Evolutionary conservation across 2,329 filamentous ascomycete genomes (phyloP).

Genomic region (Fusarium euwallaceae): DNA sequence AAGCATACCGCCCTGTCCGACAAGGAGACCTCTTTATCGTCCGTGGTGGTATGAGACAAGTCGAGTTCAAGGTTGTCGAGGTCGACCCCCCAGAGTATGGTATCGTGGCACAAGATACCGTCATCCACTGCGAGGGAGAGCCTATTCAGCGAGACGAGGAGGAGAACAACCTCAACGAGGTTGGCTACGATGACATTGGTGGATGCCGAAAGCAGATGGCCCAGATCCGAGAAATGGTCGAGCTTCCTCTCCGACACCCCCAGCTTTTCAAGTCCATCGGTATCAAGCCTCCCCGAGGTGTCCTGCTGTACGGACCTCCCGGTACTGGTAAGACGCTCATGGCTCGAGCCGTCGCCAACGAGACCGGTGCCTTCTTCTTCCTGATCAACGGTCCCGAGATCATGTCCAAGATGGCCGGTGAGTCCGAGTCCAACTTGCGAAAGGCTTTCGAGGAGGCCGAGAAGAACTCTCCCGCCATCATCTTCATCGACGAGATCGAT

Average conservation of each 20-base stretch:
- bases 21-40: slow-evolving; percentile 99
- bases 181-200: slow-evolving; percentile 99
- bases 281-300: slow-evolving; percentile 99
- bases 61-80: slow-evolving; percentile 99
- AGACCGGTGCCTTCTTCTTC: slow-evolving; percentile 99
- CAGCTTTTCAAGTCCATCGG: slow-evolving; percentile 99
- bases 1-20: slow-evolving; percentile 96
- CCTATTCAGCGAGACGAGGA: slow-evolving; percentile 96
- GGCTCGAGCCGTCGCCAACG: slow-evolving; percentile 98
- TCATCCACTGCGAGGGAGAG: slow-evolving; percentile 97
- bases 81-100: slow-evolving; percentile 98
- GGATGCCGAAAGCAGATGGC: slow-evolving; percentile 99
- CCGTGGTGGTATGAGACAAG: slow-evolving; percentile 97
- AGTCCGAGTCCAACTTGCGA: slow-evolving; percentile 96
- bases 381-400: slow-evolving; percentile 99
- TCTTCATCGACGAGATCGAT: slow-evolving; percentile 99
- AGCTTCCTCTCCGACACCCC: slow-evolving; percentile 94
- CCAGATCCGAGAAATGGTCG: slow-evolving; percentile 98
- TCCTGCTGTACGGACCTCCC: slow-evolving; percentile 94
- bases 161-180: slow-evolving; percentile 98
- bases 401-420: slow-evolving; percentile 99
- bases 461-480: slow-evolving; percentile 99
- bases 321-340: slow-evolving; percentile 99
- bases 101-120: slow-evolving; percentile 97
- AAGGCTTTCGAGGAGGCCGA: slow-evolving; percentile 99